phyloP scores from a whole-genome alignment of 495 filamentous ascomycete genomes.

The Hyphodiscus hymeniophilus region DNA sequence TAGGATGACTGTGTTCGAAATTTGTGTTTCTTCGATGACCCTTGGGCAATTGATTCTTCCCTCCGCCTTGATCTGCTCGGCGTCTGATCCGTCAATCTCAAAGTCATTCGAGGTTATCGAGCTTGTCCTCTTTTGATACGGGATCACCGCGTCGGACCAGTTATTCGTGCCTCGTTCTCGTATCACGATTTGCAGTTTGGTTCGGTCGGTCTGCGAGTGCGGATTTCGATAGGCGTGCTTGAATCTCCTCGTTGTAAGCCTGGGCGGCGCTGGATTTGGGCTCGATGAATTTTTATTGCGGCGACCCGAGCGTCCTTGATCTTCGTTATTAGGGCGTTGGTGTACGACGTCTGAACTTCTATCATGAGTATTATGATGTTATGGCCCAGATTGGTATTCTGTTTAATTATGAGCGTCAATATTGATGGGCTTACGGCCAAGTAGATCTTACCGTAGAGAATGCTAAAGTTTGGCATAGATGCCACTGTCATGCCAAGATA shows the following conservation, averaged over 20 bases:
- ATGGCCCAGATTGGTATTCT: slow-evolving; percentile 48
- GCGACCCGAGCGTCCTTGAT: slow-evolving; percentile 30
- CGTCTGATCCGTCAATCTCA: slow-evolving; percentile 25
- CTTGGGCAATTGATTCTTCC: too few relatives aligned
- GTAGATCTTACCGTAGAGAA: too few relatives aligned
- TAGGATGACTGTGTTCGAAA: slow-evolving; percentile 1
- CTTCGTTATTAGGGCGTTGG: slow-evolving; percentile 34
- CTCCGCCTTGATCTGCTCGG: too few relatives aligned
- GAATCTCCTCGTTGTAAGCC: slow-evolving; percentile 38
- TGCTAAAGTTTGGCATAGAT: slow-evolving; percentile 45
- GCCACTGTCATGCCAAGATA: slow-evolving; percentile 40
- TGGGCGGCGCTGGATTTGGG: slow-evolving; percentile 30
- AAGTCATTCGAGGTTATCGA: slow-evolving; percentile 42
- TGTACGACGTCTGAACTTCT: slow-evolving; percentile 46
- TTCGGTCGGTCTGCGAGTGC: slow-evolving; percentile 48
- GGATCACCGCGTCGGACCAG: slow-evolving; percentile 41
- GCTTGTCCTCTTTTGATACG: slow-evolving; percentile 39
- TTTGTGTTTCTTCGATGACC: too few relatives aligned
- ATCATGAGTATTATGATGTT: slow-evolving; percentile 54
- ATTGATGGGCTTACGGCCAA: neutral
- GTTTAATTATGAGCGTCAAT: slow-evolving; percentile 14
- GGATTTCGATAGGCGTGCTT: slow-evolving; percentile 31
- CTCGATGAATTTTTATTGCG: slow-evolving; percentile 31
- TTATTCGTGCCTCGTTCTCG: slow-evolving; percentile 47
- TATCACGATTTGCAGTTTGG: slow-evolving; percentile 49